phyloP scores from a whole-genome alignment of 352 stramenopile species.

The Phytophthora pluvialis region DNA sequence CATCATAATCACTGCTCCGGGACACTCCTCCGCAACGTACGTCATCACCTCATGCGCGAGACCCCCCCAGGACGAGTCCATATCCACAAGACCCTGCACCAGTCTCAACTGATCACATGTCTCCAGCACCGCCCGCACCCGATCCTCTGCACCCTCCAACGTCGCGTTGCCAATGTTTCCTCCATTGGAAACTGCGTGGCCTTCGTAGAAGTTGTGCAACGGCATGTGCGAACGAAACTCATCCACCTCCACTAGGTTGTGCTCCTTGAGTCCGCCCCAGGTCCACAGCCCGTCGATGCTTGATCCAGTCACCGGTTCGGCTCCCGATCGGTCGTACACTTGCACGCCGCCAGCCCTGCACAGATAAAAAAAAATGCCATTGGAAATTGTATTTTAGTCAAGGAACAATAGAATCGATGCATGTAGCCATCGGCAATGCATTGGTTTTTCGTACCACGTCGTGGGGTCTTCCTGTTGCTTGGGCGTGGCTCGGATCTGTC shows the following conservation, averaged over 20 bases:
- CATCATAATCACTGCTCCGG: slow-evolving; percentile 52
- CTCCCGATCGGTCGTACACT: slow-evolving; percentile 64
- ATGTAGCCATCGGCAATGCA: neutral
- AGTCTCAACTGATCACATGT: slow-evolving; percentile 70
- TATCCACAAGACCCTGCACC: slow-evolving; percentile 77
- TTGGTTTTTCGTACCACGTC: slow-evolving; percentile 44
- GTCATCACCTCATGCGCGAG: slow-evolving; percentile 75
- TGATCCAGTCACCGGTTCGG: slow-evolving; percentile 9
- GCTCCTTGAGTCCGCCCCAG: slow-evolving; percentile 56
- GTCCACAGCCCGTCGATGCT: slow-evolving; percentile 55
- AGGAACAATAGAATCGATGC: neutral
- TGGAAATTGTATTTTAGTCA: neutral
- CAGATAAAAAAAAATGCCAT: neutral
- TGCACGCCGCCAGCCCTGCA: slow-evolving; percentile 64
- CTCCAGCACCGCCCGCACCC: slow-evolving; percentile 64
- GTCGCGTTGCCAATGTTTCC: slow-evolving; percentile 63
- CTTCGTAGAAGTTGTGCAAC: slow-evolving; percentile 87
- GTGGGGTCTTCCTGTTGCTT: slow-evolving; percentile 37
- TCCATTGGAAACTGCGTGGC: slow-evolving; percentile 48
- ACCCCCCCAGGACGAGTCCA: slow-evolving; percentile 83
- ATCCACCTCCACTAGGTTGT: slow-evolving; percentile 72
- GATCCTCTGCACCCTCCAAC: slow-evolving; percentile 67
- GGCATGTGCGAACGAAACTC: slow-evolving; percentile 81
- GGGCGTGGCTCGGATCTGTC: slow-evolving; percentile 21
- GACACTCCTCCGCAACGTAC: slow-evolving; percentile 77